Conservation (phyloP, 768 basidiomycete genomes). For the Naganishia vaughanmartiniae region DNA sequence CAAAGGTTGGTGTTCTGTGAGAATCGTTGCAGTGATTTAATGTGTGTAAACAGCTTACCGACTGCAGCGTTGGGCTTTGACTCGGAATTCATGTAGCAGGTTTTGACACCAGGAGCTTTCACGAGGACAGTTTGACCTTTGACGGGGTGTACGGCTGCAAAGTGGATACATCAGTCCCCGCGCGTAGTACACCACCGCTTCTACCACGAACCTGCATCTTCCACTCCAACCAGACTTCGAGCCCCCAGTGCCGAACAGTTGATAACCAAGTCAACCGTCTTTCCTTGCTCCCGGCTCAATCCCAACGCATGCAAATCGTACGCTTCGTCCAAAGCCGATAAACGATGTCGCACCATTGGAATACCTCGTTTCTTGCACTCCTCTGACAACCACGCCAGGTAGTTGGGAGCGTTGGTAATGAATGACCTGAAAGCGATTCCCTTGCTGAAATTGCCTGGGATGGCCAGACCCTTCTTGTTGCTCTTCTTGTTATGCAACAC, state of each 20-base stretch:
- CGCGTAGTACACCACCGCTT: slow-evolving; percentile 2
- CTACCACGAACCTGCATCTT: slow-evolving; percentile 59
- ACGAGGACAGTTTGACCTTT: slow-evolving; percentile 81
- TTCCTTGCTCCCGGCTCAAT: slow-evolving; percentile 36
- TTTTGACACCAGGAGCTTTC: slow-evolving; percentile 63
- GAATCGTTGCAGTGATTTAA: background rate
- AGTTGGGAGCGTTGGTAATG: slow-evolving; percentile 59
- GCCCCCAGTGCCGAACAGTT: slow-evolving; percentile 66
- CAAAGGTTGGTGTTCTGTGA: background rate
- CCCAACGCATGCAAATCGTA: slow-evolving; percentile 48
- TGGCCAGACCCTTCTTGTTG: slow-evolving; percentile 7
- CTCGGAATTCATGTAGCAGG: slow-evolving; percentile 43
- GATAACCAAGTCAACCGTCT: slow-evolving; percentile 55
- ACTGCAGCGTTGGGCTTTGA: slow-evolving; percentile 6
- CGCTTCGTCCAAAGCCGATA: slow-evolving; percentile 58
- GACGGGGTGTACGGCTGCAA: slow-evolving; percentile 62
- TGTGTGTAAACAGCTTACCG: background rate
- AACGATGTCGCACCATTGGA: slow-evolving; percentile 55
- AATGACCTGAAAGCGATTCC: slow-evolving; percentile 58
- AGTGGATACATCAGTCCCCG: background rate
- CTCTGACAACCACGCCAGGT: slow-evolving; percentile 58
- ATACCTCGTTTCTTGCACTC: slow-evolving; percentile 55
- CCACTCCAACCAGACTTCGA: slow-evolving; percentile 71
- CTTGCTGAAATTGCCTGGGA: slow-evolving; percentile 28
- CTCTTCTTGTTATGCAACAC: slow-evolving; percentile 14